Evolutionary conservation across 306 rosid genomes (phyloP).

Genomic region (Cyamopsis tetragonoloba): DNA sequence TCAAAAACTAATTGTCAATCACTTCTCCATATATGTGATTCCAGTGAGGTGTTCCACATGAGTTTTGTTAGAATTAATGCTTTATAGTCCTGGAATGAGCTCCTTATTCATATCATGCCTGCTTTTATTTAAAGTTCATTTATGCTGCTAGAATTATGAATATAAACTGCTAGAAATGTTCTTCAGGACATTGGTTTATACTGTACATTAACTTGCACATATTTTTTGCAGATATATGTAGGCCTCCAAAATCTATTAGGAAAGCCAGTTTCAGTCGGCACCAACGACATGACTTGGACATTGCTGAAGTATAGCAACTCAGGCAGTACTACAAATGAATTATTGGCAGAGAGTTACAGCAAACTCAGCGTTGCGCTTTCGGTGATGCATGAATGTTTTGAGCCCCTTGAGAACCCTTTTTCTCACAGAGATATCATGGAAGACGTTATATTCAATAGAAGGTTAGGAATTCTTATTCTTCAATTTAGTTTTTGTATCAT

Average conservation of each 20-base stretch:
- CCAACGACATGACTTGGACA: constrained; percentile 66
- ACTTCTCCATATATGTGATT: neutral
- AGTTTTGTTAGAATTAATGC: neutral
- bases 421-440: constrained; percentile 60
- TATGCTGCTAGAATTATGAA: too few species aligned
- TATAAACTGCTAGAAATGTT: neutral
- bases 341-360: constrained; percentile 49
- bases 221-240: constrained; percentile 45
- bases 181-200: neutral
- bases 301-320: constrained; percentile 43
- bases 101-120: neutral
- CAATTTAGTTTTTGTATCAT: constrained; percentile 13
- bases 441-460: constrained; percentile 59
- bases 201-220: constrained; percentile 16
- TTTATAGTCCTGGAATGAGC: neutral
- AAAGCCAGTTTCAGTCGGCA: constrained; percentile 44
- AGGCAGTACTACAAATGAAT: constrained; percentile 24
- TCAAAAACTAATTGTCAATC: neutral
- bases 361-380: constrained; percentile 74
- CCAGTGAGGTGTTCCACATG: neutral
- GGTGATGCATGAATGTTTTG: constrained; percentile 86
- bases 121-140: neutral
- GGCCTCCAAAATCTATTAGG: constrained; percentile 56
- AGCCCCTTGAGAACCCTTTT: constrained; percentile 58
- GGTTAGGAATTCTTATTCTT: constrained; percentile 41